Percentiles rank a stretch among this genome's conserved stretches.
Conservation (phyloP, 1,139 yeast genomes). For the Sugiyamaella castrensis region DNA sequence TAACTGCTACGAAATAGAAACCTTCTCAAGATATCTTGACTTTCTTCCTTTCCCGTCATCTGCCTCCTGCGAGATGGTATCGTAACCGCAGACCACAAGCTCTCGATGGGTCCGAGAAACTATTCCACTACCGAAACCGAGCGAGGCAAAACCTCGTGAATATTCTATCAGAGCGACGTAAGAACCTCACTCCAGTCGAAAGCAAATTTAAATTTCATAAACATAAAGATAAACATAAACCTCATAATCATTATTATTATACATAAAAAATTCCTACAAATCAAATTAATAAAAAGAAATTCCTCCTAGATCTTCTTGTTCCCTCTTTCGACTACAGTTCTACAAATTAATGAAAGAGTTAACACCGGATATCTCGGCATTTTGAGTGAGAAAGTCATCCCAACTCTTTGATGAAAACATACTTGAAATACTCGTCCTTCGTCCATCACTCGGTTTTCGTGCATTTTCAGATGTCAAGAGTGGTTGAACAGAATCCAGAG, state of each 20-base stretch:
- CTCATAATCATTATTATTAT: constrained; percentile 7
- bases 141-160: no score
- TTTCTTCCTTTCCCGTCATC: no score
- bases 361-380: constrained; percentile 32
- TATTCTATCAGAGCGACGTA: no score
- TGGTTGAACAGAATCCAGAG: neutral
- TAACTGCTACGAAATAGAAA: no score
- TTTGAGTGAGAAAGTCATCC: constrained; percentile 34
- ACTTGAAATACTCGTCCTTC: constrained; percentile 16
- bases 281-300: neutral
- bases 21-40: no score
- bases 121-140: no score
- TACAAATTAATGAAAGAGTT: constrained; percentile 25
- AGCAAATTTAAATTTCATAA: neutral
- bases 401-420: constrained; percentile 28
- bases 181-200: neutral
- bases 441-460: neutral
- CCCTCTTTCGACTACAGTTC: neutral
- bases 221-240: constrained; percentile 1
- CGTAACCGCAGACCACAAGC: no score
- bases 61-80: no score
- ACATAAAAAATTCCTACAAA: constrained; percentile 1
- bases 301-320: neutral
- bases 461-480: neutral
- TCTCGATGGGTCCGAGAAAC: no score